These are phyloP conservation scores for Oryza longistaminata DNA, from an alignment of 176 grass and related monocot species.

Conservation along the genomic window DNA sequence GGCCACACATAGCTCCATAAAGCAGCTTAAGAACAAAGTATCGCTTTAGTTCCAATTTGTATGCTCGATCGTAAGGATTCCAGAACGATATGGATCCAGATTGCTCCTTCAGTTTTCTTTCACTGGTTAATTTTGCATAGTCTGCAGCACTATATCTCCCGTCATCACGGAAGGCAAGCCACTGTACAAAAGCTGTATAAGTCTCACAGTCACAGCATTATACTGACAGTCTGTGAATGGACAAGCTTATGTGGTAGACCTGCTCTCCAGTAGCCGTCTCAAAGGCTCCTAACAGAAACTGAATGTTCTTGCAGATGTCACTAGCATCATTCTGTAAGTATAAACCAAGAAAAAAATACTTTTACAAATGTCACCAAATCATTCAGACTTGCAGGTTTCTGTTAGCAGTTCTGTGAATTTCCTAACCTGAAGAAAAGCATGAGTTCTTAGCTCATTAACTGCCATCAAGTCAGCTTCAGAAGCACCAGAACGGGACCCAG, in stretches of 20 bases:
- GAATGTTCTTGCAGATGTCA: conserved; percentile 72
- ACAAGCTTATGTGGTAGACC: conserved; percentile 45
- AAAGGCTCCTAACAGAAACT: conserved; percentile 87
- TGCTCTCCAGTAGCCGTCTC: conserved; percentile 93
- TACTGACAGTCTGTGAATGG: conserved; percentile 10
- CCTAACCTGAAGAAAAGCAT: conserved; percentile 82
- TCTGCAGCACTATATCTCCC: conserved; percentile 89
- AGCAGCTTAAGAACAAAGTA: conserved; percentile 87
- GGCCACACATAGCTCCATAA: conserved; percentile 83
- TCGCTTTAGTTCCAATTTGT: conserved; percentile 73
- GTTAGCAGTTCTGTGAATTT: conserved; percentile 20
- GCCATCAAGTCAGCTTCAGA: conserved; percentile 94
- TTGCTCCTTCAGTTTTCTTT: conserved; percentile 54
- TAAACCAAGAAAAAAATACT: not conserved
- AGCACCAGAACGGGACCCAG: conserved; percentile 64
- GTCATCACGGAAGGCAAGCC: conserved; percentile 84
- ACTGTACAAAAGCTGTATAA: conserved; percentile 48
- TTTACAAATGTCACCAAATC: conserved; percentile 33
- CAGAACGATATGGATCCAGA: conserved; percentile 43
- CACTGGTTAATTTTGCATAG: conserved; percentile 69
- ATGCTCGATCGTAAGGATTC: conserved; percentile 57
- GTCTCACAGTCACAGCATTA: conserved; percentile 3
- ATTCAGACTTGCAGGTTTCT: not conserved
- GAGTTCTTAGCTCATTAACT: conserved; percentile 76
- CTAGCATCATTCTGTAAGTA: conserved; percentile 54